A percentile compares a stretch with the other conserved stretches of the same genome.
Evolutionary conservation across 2,329 filamentous ascomycete species (phyloP).

Genomic region (Talaromyces islandicus): DNA sequence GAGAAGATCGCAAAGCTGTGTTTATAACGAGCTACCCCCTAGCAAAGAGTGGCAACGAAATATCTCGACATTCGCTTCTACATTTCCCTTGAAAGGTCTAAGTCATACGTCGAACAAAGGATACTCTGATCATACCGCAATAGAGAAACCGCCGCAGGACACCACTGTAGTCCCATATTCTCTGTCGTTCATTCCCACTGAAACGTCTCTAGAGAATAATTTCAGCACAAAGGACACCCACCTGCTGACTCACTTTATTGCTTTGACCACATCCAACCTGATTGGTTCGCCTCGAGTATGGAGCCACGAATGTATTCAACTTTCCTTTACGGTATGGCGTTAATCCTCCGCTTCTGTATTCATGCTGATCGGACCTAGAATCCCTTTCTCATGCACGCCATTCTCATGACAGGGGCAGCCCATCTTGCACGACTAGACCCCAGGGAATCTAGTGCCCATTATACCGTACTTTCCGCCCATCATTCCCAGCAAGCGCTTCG

Average conservation of each 20-base stretch:
- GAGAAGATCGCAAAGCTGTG: background rate
- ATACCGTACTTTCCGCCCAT: background rate
- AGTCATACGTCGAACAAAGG: background rate
- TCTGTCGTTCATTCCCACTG: background rate
- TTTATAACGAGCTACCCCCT: background rate
- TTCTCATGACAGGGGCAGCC: background rate
- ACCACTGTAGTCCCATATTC: background rate
- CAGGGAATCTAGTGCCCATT: background rate
- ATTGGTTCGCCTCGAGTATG: background rate
- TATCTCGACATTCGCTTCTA: background rate
- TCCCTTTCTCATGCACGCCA: background rate
- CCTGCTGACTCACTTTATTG: background rate
- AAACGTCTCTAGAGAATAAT: background rate
- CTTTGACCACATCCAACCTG: background rate
- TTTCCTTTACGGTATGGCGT: background rate
- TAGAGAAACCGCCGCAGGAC: background rate
- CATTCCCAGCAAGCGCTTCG: background rate
- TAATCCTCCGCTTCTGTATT: background rate
- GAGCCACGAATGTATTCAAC: background rate
- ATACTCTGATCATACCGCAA: background rate
- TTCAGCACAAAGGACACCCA: background rate
- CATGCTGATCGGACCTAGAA: background rate
- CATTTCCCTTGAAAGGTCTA: background rate
- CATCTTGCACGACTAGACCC: background rate
- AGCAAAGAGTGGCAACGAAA: background rate